These are phyloP conservation scores for Talaromyces thailandensis DNA, from an alignment of 495 filamentous ascomycete species.

Conservation along the genomic window DNA sequence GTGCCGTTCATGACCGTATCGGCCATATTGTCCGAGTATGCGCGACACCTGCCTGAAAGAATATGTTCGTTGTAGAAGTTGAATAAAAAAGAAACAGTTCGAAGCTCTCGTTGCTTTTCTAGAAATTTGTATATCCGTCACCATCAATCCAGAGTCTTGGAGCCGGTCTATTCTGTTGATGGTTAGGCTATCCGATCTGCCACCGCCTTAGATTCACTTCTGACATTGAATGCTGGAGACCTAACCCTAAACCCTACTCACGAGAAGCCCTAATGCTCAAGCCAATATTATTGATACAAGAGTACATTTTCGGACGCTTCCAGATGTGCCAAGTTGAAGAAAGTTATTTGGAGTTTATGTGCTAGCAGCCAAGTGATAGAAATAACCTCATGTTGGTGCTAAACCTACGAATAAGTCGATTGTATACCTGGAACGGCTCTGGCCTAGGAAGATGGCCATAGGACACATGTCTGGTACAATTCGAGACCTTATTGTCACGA, in stretches of 20 bases:
- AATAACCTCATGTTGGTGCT: no score
- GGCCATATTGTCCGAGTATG: conserved; percentile 14
- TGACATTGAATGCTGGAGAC: not conserved
- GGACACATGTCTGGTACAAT: no score
- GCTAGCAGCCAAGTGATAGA: no score
- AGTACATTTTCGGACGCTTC: not conserved
- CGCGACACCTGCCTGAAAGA: not conserved
- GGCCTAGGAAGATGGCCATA: no score
- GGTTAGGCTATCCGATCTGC: not conserved
- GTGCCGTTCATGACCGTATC: conserved; percentile 20
- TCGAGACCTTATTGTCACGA: no score
- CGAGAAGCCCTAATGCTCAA: not conserved
- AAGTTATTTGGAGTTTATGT: no score
- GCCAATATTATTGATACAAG: not conserved
- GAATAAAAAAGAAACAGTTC: not conserved
- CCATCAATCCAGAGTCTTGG: not conserved
- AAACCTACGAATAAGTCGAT: no score
- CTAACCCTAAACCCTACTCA: not conserved
- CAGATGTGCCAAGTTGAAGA: no score
- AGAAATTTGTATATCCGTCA: not conserved
- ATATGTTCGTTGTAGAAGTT: not conserved
- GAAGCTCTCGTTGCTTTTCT: not conserved
- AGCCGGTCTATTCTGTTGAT: not conserved
- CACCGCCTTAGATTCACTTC: not conserved
- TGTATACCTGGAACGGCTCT: no score